Evolutionary conservation across 2,329 filamentous ascomycete genomes (phyloP), one percentile per base, ranked within the genome.

Genomic region (Fusarium subglutinans): DNA sequence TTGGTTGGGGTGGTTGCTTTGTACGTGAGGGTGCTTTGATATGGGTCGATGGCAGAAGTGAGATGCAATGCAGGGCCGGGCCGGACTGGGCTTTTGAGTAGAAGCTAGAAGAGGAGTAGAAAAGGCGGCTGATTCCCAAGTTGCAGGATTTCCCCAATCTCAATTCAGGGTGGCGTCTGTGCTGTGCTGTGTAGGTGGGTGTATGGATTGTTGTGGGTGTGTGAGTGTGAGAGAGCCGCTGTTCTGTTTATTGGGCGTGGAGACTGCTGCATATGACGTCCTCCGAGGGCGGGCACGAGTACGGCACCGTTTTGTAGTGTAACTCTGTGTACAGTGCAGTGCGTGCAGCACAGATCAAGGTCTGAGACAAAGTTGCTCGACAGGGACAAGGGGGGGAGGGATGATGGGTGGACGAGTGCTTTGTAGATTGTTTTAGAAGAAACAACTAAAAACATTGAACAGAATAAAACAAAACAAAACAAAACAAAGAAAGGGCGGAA

Each of bases 211-310:
- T 55, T 44, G 26, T 66, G 64, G 62, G 64, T 68, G 65, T 62
- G 63, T 47, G 24, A 17, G 28, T n/a, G 47, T n/a, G 20, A 14
- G 40, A n/a, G 24, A 28, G 54, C 69, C 55, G 66, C 53, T 74
- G 74, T 66, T 70, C 50, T 74, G 76, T 62, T 70, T 70, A 53
- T 62, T 73, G 60, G 47, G 63, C 72, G 73, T 66, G 63, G 60
- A 59, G 61, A 73, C 51, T 22, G 68, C 55, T 78, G 69, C 73
- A 79, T 74, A 79, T 79, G 78, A 79, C 77, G 77, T 74, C 75
- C 77, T 65, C 55, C 58, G 47, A 69, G 66, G 65, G 67, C 38
- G 43, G 30, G 38, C 69, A 71, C 69, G 73, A 63, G 73, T 68
- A 54, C 63, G 50, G 35, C 45, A 60, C 44, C 45, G 57, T 60